Evolutionary conservation across 2,329 filamentous ascomycete genomes (phyloP).

Genomic region (Colletotrichum tofieldiae): DNA sequence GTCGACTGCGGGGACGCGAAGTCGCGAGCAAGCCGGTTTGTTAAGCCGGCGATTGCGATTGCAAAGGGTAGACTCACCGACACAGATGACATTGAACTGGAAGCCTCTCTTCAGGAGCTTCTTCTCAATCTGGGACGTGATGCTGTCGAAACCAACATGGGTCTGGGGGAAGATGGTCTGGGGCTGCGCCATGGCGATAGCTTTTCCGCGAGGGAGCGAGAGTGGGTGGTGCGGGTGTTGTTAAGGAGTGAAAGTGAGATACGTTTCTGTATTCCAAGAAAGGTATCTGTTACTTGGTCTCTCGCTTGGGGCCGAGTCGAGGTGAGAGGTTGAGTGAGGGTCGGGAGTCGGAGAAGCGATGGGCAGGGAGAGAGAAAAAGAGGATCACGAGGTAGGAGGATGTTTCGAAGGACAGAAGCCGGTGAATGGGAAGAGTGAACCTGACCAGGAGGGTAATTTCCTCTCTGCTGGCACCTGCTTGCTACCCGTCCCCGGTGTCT

Average conservation of each 20-base stretch:
- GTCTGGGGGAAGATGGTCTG: slow-evolving; percentile 88
- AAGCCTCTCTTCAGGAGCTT: slow-evolving; percentile 99
- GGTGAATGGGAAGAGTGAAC: slow-evolving; percentile 36
- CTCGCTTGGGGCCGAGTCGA: slow-evolving; percentile 48
- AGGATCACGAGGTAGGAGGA: slow-evolving; percentile 43
- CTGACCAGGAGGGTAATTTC: slow-evolving; percentile 56
- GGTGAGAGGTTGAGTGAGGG: slow-evolving; percentile 37
- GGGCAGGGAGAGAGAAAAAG: slow-evolving; percentile 32
- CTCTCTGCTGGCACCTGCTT: slow-evolving; percentile 51
- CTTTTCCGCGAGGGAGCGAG: slow-evolving; percentile 50
- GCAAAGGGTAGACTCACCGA: slow-evolving; percentile 78
- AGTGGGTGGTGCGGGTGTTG: slow-evolving; percentile 47
- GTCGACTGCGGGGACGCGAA: slow-evolving; percentile 27
- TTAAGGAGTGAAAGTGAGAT: slow-evolving; percentile 49
- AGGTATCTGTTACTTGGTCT: slow-evolving; percentile 43
- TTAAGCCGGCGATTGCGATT: background rate
- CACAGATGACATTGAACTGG: slow-evolving; percentile 99
- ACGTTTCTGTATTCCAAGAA: slow-evolving; percentile 55
- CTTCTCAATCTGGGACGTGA: slow-evolving; percentile 99
- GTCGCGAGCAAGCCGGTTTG: slow-evolving; percentile 15
- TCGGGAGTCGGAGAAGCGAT: slow-evolving; percentile 38
- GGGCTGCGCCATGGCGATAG: slow-evolving; percentile 67
- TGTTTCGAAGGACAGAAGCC: slow-evolving; percentile 44
- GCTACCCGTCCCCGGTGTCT: slow-evolving; percentile 36
- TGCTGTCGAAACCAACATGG: slow-evolving; percentile 99